Evolutionary conservation across 73 alveolate genomes (phyloP).

Genomic region (Paramecium biaurelia): DNA sequence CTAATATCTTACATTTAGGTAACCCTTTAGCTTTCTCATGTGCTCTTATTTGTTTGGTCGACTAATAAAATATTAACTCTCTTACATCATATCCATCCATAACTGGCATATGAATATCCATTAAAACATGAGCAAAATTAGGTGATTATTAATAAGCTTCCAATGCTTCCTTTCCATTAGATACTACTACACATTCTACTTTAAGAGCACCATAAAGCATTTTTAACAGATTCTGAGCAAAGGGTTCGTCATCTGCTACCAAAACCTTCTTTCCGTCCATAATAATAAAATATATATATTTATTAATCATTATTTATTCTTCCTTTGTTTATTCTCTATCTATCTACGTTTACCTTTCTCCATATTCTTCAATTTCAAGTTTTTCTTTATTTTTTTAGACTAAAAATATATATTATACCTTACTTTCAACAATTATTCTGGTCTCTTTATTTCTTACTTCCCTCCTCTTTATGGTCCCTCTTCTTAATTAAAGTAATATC

Average conservation of each 20-base stretch:
- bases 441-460: conserved; percentile 47
- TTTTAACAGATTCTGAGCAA: not conserved
- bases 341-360: conserved; percentile 51
- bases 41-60: conserved; percentile 41
- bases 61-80: not conserved
- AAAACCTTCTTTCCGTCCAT: conserved; percentile 45
- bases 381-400: conserved; percentile 60
- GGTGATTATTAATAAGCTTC: not conserved
- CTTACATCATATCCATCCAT: conserved; percentile 41
- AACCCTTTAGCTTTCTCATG: conserved; percentile 4
- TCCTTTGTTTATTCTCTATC: conserved; percentile 2
- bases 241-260: conserved; percentile 41
- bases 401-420: not conserved
- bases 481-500: conserved; percentile 46
- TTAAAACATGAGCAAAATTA: conserved; percentile 27
- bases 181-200: conserved; percentile 35
- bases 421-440: conserved; percentile 23
- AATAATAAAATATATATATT: not conserved
- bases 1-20: not conserved
- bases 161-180: conserved; percentile 36
- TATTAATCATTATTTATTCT: conserved; percentile 2
- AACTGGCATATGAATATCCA: conserved; percentile 54
- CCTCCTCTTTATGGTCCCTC: not conserved
- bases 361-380: conserved; percentile 58
- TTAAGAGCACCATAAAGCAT: conserved; percentile 24